Evolutionary conservation across 495 filamentous ascomycete genomes (phyloP), one percentile per base, ranked within the genome.

Genomic region (Aspergillus ellipticus): DNA sequence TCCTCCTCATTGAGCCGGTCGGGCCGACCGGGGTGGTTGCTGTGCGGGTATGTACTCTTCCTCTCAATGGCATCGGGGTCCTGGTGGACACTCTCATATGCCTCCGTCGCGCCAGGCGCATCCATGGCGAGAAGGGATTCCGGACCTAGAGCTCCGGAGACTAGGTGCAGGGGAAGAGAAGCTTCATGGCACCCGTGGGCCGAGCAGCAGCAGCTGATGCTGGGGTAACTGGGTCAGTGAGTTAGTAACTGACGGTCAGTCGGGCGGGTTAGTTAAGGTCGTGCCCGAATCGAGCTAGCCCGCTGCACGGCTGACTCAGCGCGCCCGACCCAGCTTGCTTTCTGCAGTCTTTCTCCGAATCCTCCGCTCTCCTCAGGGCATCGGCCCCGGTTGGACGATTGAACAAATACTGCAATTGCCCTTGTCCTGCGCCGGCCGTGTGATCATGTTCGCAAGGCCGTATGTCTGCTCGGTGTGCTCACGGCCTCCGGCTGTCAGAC

Each of bases 31-130:
- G 55, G 56, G n/a, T 56, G 58, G 42, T 48, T 39, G 35, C 54
- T 50, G 51, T 48, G 13, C 45, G 24, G 22, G 45, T 24, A 48
- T 31, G 45, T 48, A 22, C 13, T 48, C 24, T 28, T 28, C 28
- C 45, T 24, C 22, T 16, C 28, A 4, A 47, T 11, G 43, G 35
- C 35, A 39, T 47, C 11, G 21, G 45, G 19, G 43, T 53, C 53
- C 50, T 59, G 65, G 20, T 41, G 54, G 47, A 59, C 54, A 60
- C 60, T 59, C 41, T 60, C 66, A 29, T 60, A 57, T 53, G 64
- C 67, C 65, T 65, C 59, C 56, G 59, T 71, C 65, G 67, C 67
- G 68, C 73, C 71, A 73, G 65, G 71, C 72, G 71, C 72, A 57
- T 75, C 73, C 74, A 77, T 77, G 60, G 66, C 66, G 59, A 69